These are phyloP conservation scores for Hanseniaspora clermontiae DNA, from an alignment of 805 yeast genomes.

Conservation along the genomic window DNA sequence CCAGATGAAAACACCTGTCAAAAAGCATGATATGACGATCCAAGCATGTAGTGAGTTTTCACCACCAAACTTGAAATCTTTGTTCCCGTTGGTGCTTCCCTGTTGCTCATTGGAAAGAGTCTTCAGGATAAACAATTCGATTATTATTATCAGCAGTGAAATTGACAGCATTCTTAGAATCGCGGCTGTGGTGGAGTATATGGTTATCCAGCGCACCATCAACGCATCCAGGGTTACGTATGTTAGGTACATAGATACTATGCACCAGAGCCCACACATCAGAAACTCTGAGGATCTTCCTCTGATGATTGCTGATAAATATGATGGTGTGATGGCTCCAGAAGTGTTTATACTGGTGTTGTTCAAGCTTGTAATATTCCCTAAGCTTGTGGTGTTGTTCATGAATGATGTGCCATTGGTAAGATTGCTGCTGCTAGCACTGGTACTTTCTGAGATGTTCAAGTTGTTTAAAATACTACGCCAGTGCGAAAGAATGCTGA, in stretches of 20 bases:
- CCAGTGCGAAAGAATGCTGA: constrained; percentile 4
- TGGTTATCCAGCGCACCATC: constrained; percentile 88
- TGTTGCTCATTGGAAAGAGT: constrained; percentile 37
- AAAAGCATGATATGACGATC: constrained; percentile 76
- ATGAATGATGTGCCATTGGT: constrained; percentile 19
- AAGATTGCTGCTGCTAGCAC: background rate
- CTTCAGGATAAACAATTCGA: constrained; percentile 54
- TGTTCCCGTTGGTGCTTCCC: background rate
- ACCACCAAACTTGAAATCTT: constrained; percentile 35
- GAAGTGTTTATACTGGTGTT: constrained; percentile 22
- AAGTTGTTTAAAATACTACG: background rate
- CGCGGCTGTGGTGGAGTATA: constrained; percentile 78
- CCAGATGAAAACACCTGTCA: constrained; percentile 66
- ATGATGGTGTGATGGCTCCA: constrained; percentile 15
- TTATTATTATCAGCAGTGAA: constrained; percentile 57
- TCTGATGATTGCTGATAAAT: constrained; percentile 32
- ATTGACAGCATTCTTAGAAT: constrained; percentile 74
- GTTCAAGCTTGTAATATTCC: constrained; percentile 21
- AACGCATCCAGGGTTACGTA: constrained; percentile 77
- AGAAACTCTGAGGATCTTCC: constrained; percentile 69
- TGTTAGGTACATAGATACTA: constrained; percentile 74
- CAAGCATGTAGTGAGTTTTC: constrained; percentile 75
- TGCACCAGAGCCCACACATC: constrained; percentile 82
- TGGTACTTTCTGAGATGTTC: background rate
- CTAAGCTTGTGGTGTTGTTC: constrained; percentile 20